These are phyloP conservation scores for Ogataea paraovalis DNA, from an alignment of 805 yeast genomes.

Conservation along the genomic window DNA sequence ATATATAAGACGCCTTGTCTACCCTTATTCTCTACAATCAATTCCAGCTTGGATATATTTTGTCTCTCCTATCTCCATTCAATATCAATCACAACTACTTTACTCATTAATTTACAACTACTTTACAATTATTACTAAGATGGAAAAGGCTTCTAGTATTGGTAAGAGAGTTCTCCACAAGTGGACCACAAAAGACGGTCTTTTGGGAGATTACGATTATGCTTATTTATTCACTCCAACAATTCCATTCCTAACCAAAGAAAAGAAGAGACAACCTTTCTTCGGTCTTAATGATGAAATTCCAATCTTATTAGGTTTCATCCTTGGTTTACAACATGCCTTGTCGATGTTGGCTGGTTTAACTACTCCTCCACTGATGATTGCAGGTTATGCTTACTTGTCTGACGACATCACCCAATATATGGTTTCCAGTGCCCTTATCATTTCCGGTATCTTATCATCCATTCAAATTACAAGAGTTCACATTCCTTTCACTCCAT, in stretches of 20 bases:
- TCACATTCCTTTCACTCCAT: constrained; percentile 68
- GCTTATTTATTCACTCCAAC: constrained; percentile 74
- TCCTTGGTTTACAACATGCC: constrained; percentile 85
- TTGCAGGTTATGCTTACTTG: constrained; percentile 61
- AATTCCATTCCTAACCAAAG: constrained; percentile 57
- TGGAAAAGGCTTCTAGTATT: constrained; percentile 2
- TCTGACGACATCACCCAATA: constrained; percentile 48
- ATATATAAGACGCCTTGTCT: too few species aligned
- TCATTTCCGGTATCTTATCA: constrained; percentile 68
- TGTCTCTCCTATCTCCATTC: too few species aligned
- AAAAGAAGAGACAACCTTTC: constrained; percentile 64
- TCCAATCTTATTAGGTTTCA: constrained; percentile 73
- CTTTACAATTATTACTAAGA: neutral
- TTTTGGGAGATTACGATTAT: constrained; percentile 86
- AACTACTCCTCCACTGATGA: constrained; percentile 77
- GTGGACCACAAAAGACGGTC: constrained; percentile 68
- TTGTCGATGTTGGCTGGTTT: constrained; percentile 91
- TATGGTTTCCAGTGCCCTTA: constrained; percentile 67
- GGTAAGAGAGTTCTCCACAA: constrained; percentile 16
- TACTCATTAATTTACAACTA: neutral
- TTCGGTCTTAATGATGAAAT: constrained; percentile 76
- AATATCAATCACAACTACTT: neutral
- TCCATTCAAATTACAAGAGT: constrained; percentile 76
- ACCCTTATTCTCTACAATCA: too few species aligned
- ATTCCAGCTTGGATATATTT: too few species aligned